phyloP scores from a whole-genome alignment of 371 early-diverging fungal species.

The Coemansia sp. region DNA sequence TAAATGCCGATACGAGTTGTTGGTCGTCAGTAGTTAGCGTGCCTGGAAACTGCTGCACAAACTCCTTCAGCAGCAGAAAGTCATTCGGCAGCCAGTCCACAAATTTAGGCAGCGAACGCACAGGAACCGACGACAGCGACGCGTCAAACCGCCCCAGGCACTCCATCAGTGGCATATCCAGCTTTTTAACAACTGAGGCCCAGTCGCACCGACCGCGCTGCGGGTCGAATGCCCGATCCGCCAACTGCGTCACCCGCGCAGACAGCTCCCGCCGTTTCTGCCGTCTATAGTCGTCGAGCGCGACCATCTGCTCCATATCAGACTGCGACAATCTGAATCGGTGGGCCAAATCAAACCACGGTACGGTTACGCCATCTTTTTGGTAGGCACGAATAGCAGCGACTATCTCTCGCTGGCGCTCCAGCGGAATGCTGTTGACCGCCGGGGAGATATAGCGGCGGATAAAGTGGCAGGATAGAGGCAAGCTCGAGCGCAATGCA shows the following conservation, averaged over 20 bases:
- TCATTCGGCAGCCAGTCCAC: slow-evolving; percentile 6
- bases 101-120: neutral
- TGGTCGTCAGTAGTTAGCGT: neutral
- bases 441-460: neutral
- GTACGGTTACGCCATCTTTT: neutral
- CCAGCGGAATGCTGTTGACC: neutral
- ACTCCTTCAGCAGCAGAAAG: neutral
- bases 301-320: neutral
- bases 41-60: neutral
- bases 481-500: no score
- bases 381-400: slow-evolving; percentile 1
- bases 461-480: neutral
- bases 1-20: slow-evolving; percentile 3
- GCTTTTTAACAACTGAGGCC: slow-evolving; percentile 6
- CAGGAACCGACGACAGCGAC: neutral
- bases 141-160: slow-evolving; percentile 8
- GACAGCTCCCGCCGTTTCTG: neutral
- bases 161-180: slow-evolving; percentile 2
- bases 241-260: neutral
- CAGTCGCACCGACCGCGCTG: slow-evolving; percentile 9
- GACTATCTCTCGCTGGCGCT: slow-evolving; percentile 1
- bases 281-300: neutral
- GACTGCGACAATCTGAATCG: neutral
- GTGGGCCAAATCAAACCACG: slow-evolving; percentile 1
- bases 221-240: slow-evolving; percentile 1